phyloP scores from a whole-genome alignment of 345 rosid species.

The Geranium rotundifolium region DNA sequence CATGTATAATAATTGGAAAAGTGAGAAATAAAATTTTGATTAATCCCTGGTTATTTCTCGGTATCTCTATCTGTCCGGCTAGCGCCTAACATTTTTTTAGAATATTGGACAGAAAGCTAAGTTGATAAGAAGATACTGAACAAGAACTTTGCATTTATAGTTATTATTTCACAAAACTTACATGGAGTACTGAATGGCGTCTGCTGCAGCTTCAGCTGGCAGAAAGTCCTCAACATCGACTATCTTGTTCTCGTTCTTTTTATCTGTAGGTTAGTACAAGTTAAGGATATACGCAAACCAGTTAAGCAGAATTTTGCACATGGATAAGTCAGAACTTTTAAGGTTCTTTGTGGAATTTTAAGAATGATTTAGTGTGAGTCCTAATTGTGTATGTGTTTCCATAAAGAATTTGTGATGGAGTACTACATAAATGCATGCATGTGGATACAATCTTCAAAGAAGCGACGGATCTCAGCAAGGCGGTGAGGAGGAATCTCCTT shows the following conservation, averaged over 20 bases:
- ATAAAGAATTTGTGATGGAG: not conserved
- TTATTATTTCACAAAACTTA: slow-evolving; percentile 21
- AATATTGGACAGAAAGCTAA: too few species aligned
- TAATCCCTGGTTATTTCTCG: too few species aligned
- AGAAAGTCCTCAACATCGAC: slow-evolving; percentile 86
- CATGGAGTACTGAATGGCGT: slow-evolving; percentile 86
- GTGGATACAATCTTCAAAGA: slow-evolving; percentile 97
- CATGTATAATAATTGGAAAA: too few species aligned
- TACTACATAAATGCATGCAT: slow-evolving; percentile 5
- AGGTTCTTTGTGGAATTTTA: too few species aligned
- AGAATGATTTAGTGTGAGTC: too few species aligned
- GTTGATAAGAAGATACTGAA: too few species aligned
- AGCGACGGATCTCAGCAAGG: slow-evolving; percentile 93
- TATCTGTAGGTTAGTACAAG: slow-evolving; percentile 40
- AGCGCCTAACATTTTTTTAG: too few species aligned
- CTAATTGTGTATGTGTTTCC: too few species aligned
- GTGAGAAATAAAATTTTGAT: too few species aligned
- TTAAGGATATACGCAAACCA: slow-evolving; percentile 23
- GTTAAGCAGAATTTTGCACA: not conserved
- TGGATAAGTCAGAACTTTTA: too few species aligned
- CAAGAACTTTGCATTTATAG: not conserved
- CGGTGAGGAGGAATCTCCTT: slow-evolving; percentile 98
- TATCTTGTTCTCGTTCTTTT: slow-evolving; percentile 96
- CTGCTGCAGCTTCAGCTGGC: slow-evolving; percentile 63
- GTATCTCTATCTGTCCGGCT: too few species aligned